Base-by-base conservation (phyloP, 1,284 basidiomycete species). In the Malassezia caprae region DNA sequence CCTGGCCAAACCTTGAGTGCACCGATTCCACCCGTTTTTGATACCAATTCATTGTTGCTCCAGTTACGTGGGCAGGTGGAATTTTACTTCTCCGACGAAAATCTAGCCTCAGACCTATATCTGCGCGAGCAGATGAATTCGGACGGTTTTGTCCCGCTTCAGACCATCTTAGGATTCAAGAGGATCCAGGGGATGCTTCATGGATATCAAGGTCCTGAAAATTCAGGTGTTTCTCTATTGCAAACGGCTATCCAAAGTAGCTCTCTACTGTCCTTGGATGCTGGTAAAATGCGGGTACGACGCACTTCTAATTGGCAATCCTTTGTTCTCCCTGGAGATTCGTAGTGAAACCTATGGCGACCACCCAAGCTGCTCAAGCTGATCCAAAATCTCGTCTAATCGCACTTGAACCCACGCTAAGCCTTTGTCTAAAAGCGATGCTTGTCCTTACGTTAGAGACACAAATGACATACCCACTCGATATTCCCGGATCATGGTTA, bases 41-140 rank as follows among this genome's bases (percentile, higher is more conserved):
- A 65, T 7, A 53, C 64, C 15, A n/a, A 56, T 0, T 52, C 55
- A 2, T 41, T 59, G 8, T 24, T 53, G 13, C 60, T 59, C 0
- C 64, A 61, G 32, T 31, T 73, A 17, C 49, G 72, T n/a, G 19
- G 21, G 1, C 72, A 73, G 57, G 55, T 72, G 26, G 72, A 73
- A 44, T 73, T 71, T 42, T 73, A 73, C 51, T 72, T 73, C 50
- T 68, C 65, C 3, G 56, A 61, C 19, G 58, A 56, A 13, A 73
- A 73, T 39, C 44, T 73, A 19, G 48, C 61, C 19, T 62, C 61
- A 7, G 72, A 73, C 45, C 65, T 68, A 32, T 73, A 62, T 48
- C 53, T 73, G 10, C 59, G 72, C 1, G 50, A 60, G 37, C 59
- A 59, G 37, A 73, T 73, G 72, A 65, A 72, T 48, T 10, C 31